Evolutionary conservation across 257 asterid species (phyloP), one percentile per base, ranked within the genome.

Genomic region (Fraxinus americana): DNA sequence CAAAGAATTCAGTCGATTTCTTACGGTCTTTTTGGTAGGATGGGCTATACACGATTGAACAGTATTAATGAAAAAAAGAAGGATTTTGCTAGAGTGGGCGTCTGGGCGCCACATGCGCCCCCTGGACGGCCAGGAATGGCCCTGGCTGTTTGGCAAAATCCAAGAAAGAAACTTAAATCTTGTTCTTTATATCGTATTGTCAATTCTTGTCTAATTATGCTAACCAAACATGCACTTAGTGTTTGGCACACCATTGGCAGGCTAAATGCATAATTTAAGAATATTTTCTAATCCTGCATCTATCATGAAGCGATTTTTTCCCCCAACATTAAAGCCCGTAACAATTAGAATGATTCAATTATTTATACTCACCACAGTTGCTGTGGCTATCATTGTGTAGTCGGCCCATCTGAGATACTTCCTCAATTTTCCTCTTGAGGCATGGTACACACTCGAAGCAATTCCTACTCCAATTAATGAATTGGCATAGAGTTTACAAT

Each of bases 331-430:
- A 68, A 35, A 77, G 63, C 73, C 54, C 70, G 52, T 13, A 45
- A 52, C 36, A 34, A 7, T 52, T 27, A 19, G 10, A 67, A 38
- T 27, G 65, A 59, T 74, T 82, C 23, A 48, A 67, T 13, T 5
- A 68, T 72, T 67, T 38, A 50, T 70, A 72, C 91, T 78, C 77
- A 92, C 98, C 86, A 94, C 93, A 9, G 99, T 88, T 43, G 98
- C 91, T 84, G 99, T 87, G 79, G 99, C 98, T 63, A 96, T 96
- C 99, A 93, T 96, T 25, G 97, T 88, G 90, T 96, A 92, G 87
- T 93, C 99, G 45, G 95, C 99, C 99, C 99, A 96, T 85, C 99
- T 93, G 77, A 93, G 84, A 79, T 90, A 96, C 87, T 91, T 92
- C 77, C 94, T 88, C 76, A 86, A 12, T 74, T 79, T 91, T 74